Evolutionary conservation across 2,329 filamentous ascomycete species (phyloP), one percentile per base, ranked within the genome.

Genomic region (Chaetothyriales sp.): DNA sequence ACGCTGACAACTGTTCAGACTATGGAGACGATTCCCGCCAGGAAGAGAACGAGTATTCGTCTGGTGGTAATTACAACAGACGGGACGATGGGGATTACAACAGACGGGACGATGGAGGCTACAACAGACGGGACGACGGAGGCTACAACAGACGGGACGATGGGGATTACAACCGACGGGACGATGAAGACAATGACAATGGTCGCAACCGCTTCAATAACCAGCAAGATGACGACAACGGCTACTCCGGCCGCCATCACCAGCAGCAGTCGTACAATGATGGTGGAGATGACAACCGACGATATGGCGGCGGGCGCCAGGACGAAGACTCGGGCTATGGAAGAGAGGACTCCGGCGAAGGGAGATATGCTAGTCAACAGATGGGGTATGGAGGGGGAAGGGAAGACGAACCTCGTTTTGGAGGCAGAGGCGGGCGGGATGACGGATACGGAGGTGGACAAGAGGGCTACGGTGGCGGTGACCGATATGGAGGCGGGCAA

Each of bases 331-430:
- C 43, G n/a, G 44, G 52, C 49, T 48, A 44, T 32, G 18, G 25
- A 46, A 57, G 59, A 32, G 53, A 59, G 18, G 55, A 54, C 54
- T 50, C 46, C 19, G 54, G 49, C 9, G 55, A 56, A 47, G 49
- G 49, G 4, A 44, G 32, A 6, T 42, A 48, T 2, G 28, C 45
- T 42, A 12, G 43, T 47, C 49, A 43, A 25, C 45, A 51, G 47
- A 47, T 47, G 22, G 15, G 28, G 42, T 42, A 15, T 47, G 47
- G 28, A 50, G 7, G 19, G 32, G 50, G 32, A 45, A 22, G 18
- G 48, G 51, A 48, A 36, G 49, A 53, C 26, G 44, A 51, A 42
- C 48, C 46, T 25, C 22, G 3, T 4, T 18, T 39, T 20, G 42
- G 46, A 22, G 49, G 12, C 36, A n/a, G 43, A 15, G 48, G 28